phyloP scores from a whole-genome alignment of 805 yeast species.

The Sungouiella thailandica region DNA sequence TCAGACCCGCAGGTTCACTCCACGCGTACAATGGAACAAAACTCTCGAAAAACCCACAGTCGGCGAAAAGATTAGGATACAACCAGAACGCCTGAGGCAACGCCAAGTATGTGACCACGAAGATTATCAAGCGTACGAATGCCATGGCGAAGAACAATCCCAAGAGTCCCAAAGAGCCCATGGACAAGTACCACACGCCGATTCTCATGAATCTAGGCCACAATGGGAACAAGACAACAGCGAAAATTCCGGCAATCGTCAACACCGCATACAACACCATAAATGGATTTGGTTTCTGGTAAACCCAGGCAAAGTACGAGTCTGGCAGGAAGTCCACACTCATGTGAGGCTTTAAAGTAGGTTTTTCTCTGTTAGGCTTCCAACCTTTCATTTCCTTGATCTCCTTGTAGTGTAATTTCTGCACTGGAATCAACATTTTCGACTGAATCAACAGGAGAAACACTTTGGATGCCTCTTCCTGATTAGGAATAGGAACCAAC shows the following conservation, averaged over 20 bases:
- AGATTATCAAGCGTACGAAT: conserved; percentile 69
- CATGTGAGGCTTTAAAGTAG: conserved; percentile 51
- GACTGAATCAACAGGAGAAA: conserved; percentile 66
- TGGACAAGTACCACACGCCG: conserved; percentile 87
- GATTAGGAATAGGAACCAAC: conserved; percentile 40
- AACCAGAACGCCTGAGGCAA: conserved; percentile 84
- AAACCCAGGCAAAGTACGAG: conserved; percentile 81
- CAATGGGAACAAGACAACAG: conserved; percentile 76
- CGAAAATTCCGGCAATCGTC: conserved; percentile 59
- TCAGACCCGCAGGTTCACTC: conserved; percentile 45
- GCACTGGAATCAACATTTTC: conserved; percentile 71
- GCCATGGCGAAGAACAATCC: conserved; percentile 76
- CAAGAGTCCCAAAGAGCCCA: conserved; percentile 68
- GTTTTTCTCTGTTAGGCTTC: conserved; percentile 58
- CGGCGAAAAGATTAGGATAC: conserved; percentile 93
- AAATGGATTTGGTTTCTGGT: conserved; percentile 64
- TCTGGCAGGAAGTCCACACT: conserved; percentile 60
- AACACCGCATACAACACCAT: conserved; percentile 59
- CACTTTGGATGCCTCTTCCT: conserved; percentile 54
- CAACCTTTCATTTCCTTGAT: conserved; percentile 53
- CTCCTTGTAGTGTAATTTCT: conserved; percentile 65
- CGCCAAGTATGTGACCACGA: conserved; percentile 51
- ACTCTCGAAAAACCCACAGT: conserved; percentile 89
- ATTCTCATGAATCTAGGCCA: conserved; percentile 91
- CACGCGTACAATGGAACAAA: conserved; percentile 86